Evolutionary conservation across 75 land plant genomes (phyloP).

Genomic region (Picea glauca): DNA sequence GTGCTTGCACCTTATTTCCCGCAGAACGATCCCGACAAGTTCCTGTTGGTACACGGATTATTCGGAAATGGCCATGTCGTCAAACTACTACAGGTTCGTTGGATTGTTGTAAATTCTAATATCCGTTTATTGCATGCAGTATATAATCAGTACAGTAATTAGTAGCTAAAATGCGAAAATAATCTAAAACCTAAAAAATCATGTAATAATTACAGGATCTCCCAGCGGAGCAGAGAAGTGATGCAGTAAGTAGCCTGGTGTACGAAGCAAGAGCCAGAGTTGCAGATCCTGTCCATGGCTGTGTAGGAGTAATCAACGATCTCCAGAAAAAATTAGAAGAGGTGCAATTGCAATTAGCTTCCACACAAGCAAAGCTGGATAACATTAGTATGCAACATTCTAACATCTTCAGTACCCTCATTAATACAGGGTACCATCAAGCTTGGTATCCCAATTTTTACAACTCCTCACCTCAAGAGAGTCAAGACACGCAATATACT

Average conservation of each 20-base stretch:
- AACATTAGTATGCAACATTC: too few relatives aligned
- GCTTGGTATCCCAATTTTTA: too few relatives aligned
- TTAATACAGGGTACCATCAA: too few relatives aligned
- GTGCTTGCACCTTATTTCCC: constrained; percentile 67
- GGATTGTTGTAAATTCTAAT: too few relatives aligned
- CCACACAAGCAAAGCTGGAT: constrained; percentile 14
- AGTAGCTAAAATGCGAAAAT: too few relatives aligned
- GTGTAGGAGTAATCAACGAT: constrained; percentile 37
- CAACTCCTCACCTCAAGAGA: too few relatives aligned
- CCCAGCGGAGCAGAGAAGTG: constrained; percentile 32
- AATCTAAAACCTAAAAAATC: too few relatives aligned
- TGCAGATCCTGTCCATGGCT: constrained; percentile 54
- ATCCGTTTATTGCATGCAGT: too few relatives aligned
- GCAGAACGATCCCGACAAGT: constrained; percentile 27
- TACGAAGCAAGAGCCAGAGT: constrained; percentile 55
- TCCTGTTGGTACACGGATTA: constrained; percentile 48
- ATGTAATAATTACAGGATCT: constrained; percentile 12
- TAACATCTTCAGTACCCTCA: too few relatives aligned
- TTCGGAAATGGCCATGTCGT: constrained; percentile 59
- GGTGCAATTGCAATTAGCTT: constrained; percentile 56
- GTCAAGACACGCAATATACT: too few relatives aligned
- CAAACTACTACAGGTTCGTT: constrained; percentile 26
- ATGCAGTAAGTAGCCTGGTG: constrained; percentile 43
- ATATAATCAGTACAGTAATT: too few relatives aligned
- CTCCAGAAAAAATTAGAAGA: constrained; percentile 40